These are phyloP conservation scores for Syncephalastrum contaminatum DNA, from an alignment of 371 early-diverging fungal species.

Conservation along the genomic window DNA sequence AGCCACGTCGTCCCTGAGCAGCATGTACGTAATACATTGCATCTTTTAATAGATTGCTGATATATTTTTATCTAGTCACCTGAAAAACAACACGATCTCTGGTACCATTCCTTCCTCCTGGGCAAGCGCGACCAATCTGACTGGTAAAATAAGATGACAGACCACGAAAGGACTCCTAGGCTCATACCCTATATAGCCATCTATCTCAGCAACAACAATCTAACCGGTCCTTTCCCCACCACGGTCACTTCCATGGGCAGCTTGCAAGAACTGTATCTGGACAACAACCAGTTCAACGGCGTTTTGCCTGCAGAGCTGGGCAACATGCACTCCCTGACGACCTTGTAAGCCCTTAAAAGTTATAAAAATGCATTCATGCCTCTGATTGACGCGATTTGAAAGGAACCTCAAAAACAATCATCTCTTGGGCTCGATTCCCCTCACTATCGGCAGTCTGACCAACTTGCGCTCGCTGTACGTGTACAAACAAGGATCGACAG, in stretches of 20 bases:
- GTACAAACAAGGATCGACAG: background rate
- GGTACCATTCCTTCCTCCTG: slow-evolving; percentile 41
- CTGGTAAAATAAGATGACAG: slow-evolving; percentile 5
- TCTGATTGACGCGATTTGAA: background rate
- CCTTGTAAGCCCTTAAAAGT: slow-evolving; percentile 23
- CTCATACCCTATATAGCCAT: slow-evolving; percentile 5
- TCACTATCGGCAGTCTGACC: slow-evolving; percentile 32
- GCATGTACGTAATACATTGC: slow-evolving; percentile 22
- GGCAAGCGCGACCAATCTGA: slow-evolving; percentile 15
- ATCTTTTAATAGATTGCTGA: background rate
- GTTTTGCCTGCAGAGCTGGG: slow-evolving; percentile 27
- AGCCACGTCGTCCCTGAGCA: slow-evolving; percentile 21
- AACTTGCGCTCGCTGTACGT: slow-evolving; percentile 33
- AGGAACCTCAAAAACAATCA: slow-evolving; percentile 40
- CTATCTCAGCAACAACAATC: slow-evolving; percentile 40
- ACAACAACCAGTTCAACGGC: slow-evolving; percentile 34
- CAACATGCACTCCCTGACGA: slow-evolving; percentile 13
- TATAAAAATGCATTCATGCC: background rate
- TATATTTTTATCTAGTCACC: slow-evolving; percentile 25
- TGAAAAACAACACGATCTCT: slow-evolving; percentile 42
- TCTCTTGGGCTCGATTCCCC: slow-evolving; percentile 35
- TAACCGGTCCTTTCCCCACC: slow-evolving; percentile 34
- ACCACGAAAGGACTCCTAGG: too few species aligned
- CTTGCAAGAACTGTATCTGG: slow-evolving; percentile 32
- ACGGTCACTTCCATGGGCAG: slow-evolving; percentile 16